These are phyloP conservation scores for Ustilago xerochloae DNA, from an alignment of 1,284 basidiomycete genomes.

Conservation along the genomic window DNA sequence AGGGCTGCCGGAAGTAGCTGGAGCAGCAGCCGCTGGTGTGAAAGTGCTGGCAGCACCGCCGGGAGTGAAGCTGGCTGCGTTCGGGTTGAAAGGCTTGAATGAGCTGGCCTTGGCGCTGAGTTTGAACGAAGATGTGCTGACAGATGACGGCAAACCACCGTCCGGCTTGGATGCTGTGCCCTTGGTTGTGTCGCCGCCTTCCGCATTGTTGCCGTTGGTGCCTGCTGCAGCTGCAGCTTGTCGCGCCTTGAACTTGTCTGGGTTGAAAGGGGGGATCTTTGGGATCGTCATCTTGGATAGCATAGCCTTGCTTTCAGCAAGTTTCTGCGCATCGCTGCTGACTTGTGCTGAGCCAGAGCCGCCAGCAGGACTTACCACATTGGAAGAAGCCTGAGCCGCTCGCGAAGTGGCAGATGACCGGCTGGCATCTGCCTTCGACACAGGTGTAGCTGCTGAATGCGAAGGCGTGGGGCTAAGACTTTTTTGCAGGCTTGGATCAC, in stretches of 20 bases:
- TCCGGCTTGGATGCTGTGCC: conserved; percentile 20
- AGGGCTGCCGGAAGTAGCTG: conserved; percentile 19
- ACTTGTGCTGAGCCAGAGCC: conserved; percentile 26
- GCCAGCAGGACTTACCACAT: conserved; percentile 32
- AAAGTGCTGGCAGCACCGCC: conserved; percentile 52
- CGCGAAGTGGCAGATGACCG: conserved; percentile 24
- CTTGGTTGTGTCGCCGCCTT: conserved; percentile 11
- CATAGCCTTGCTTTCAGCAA: conserved; percentile 61
- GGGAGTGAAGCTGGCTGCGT: conserved; percentile 71
- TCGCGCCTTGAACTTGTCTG: conserved; percentile 68
- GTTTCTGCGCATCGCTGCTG: conserved; percentile 30
- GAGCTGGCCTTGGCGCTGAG: conserved; percentile 82
- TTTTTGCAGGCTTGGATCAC: conserved; percentile 59
- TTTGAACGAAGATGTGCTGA: conserved; percentile 74
- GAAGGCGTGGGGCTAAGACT: conserved; percentile 54
- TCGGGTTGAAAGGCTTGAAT: conserved; percentile 75
- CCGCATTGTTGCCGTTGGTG: conserved; percentile 13
- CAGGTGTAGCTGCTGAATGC: conserved; percentile 20
- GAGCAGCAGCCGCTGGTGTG: conserved; percentile 33
- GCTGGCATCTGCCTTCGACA: conserved; percentile 32
- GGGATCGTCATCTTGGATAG: conserved; percentile 76
- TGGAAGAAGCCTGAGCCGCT: conserved; percentile 27
- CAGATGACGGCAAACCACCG: conserved; percentile 25
- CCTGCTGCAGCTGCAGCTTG: conserved; percentile 42
- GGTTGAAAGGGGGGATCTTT: conserved; percentile 90